Percentiles rank a stretch among this genome's conserved stretches.
Evolutionary conservation across 805 yeast genomes (phyloP).

Genomic region (Komagataella ulmi): DNA sequence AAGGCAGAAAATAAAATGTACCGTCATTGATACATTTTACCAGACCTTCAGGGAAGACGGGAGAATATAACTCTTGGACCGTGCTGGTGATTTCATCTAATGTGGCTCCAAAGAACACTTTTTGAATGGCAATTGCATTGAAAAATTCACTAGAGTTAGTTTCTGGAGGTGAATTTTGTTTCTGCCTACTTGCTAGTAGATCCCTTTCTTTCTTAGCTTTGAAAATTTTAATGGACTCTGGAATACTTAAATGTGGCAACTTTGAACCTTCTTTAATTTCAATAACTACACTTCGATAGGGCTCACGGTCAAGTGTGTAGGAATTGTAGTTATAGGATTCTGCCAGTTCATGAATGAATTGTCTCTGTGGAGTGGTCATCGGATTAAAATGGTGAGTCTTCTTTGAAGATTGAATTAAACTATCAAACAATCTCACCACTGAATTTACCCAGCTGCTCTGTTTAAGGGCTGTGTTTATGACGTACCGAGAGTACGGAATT

Average conservation of each 20-base stretch:
- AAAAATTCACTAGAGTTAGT: constrained; percentile 12
- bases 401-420: constrained; percentile 11
- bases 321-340: constrained; percentile 42
- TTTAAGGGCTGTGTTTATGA: constrained; percentile 30
- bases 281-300: constrained; percentile 61
- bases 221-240: constrained; percentile 18
- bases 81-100: constrained; percentile 17
- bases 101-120: constrained; percentile 39
- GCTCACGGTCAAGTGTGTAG: constrained; percentile 76
- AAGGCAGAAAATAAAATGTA: neutral
- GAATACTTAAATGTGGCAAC: constrained; percentile 32
- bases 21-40: neutral
- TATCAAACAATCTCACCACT: neutral
- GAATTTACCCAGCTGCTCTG: constrained; percentile 24
- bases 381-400: constrained; percentile 53
- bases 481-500: constrained; percentile 29
- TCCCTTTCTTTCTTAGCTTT: constrained; percentile 6
- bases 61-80: neutral
- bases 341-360: constrained; percentile 58
- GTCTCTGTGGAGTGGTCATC: constrained; percentile 57
- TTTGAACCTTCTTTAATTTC: constrained; percentile 16
- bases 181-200: constrained; percentile 3
- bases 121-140: constrained; percentile 43
- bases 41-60: neutral
- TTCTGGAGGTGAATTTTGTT: constrained; percentile 11